Evolutionary conservation across 2,329 filamentous ascomycete genomes (phyloP), one percentile per base, ranked within the genome.

Genomic region (Ophiostoma quercus): DNA sequence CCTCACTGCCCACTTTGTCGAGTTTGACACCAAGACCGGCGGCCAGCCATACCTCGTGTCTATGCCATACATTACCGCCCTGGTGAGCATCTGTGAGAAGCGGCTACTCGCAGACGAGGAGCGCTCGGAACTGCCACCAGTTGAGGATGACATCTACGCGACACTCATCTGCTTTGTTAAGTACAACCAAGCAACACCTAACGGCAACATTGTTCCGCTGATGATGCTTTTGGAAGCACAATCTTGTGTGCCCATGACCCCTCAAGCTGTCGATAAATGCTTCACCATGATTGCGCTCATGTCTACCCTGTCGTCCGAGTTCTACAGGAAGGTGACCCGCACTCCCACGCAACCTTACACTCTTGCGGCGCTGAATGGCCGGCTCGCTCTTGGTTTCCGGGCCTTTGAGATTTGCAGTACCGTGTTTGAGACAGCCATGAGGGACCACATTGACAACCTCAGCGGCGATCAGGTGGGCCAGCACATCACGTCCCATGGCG

Each of bases 371-470:
- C 63, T 71, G 22, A 71, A 71, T 47, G 68, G 68, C 29, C 73
- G 71, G 25, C 66, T 76, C 0, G 25, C 67, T 8, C 57, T 74
- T 47, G 70, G 77, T 73, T 70, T 84, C 69, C 62, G 37, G n/a
- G 62, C 62, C 19, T 34, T 22, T 34, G 32, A 39, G 6, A 72
- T 77, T 12, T 78, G 83, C 51, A 82, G 83, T 1, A 74, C 74
- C 6, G 80, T 80, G 4, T 74, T 88, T 19, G 78, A 79, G 3
- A 73, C 74, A 3, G 80, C 84, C 69, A 82, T 88, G 62, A 85
- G 87, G 39, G 88, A 86, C 73, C 82, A 84, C 69, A 81, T 85
- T 60, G 87, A 84, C 11, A 80, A 80, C 67, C 77, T 89, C 22
- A 79, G 78, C 16, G 77, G 77, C 16, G 84, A 87, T 1, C 80